A percentile compares a stretch with the other conserved stretches of the same genome.
Evolutionary conservation across 2,329 filamentous ascomycete species (phyloP).

Genomic region (Arthrinium phaeospermum): DNA sequence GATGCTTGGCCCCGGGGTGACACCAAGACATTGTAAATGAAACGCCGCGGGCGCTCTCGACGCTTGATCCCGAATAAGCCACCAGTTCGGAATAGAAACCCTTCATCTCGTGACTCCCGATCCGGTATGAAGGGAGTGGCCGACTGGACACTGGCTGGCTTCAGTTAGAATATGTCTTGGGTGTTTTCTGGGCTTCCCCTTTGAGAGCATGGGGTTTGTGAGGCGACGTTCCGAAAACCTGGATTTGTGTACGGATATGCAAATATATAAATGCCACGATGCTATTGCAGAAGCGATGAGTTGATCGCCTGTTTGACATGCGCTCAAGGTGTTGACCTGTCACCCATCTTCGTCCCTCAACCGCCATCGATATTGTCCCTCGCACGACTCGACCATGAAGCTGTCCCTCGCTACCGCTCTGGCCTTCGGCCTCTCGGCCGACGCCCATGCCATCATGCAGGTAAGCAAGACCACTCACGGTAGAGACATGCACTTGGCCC

Average conservation of each 20-base stretch:
- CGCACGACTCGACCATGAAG: slow-evolving; percentile 42
- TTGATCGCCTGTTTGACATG: neutral
- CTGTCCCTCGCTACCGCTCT: slow-evolving; percentile 41
- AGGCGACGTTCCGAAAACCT: slow-evolving; percentile 1
- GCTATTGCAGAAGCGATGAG: neutral
- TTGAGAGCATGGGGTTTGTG: neutral
- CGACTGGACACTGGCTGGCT: neutral
- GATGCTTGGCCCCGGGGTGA: neutral
- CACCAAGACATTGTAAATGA: slow-evolving; percentile 13
- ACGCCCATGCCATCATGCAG: slow-evolving; percentile 51
- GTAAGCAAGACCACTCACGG: slow-evolving; percentile 29
- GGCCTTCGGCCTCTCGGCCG: slow-evolving; percentile 42
- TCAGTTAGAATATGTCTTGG: neutral
- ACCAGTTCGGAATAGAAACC: neutral
- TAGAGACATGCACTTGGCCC: neutral
- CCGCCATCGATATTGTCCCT: neutral
- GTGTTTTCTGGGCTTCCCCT: neutral
- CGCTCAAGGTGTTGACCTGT: neutral
- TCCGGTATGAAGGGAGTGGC: neutral
- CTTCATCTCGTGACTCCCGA: neutral
- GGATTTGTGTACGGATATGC: neutral
- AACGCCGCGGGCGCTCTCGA: neutral
- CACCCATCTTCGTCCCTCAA: neutral
- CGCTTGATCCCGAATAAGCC: neutral
- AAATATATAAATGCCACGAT: neutral